These are phyloP conservation scores for Pythium guiyangense DNA, from an alignment of 352 stramenopile species.

Conservation along the genomic window DNA sequence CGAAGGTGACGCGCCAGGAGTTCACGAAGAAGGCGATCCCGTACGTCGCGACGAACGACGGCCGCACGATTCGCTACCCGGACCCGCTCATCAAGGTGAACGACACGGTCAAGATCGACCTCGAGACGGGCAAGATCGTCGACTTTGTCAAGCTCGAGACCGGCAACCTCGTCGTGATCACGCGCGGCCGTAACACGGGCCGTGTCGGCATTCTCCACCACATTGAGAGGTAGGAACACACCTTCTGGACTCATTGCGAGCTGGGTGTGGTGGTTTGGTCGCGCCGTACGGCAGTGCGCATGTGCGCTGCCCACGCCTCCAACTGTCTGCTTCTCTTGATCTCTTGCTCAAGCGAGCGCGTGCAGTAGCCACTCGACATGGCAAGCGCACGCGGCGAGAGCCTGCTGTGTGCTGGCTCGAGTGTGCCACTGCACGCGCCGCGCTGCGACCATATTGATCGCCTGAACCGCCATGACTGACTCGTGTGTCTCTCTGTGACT, in stretches of 20 bases:
- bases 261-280: slow-evolving; percentile 84
- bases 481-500: no score
- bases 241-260: slow-evolving; percentile 84
- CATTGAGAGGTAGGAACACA: slow-evolving; percentile 94
- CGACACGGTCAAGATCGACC: slow-evolving; percentile 98
- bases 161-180: slow-evolving; percentile 97
- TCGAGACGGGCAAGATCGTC: slow-evolving; percentile 97
- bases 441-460: no score
- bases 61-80: slow-evolving; percentile 98
- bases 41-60: slow-evolving; percentile 98
- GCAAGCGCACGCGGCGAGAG: no score
- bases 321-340: slow-evolving; percentile 3
- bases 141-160: slow-evolving; percentile 99
- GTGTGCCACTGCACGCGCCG: no score
- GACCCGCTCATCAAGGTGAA: slow-evolving; percentile 98
- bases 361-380: no score
- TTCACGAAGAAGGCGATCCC: slow-evolving; percentile 97
- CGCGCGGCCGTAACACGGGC: slow-evolving; percentile 95
- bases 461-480: no score
- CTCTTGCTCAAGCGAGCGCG: no score
- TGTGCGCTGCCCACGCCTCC: no score
- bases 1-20: slow-evolving; percentile 95
- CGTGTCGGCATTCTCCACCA: slow-evolving; percentile 96
- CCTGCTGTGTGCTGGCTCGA: no score
- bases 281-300: background rate